phyloP scores from a whole-genome alignment of 2,329 filamentous ascomycete genomes.

The Alternaria sp. region DNA sequence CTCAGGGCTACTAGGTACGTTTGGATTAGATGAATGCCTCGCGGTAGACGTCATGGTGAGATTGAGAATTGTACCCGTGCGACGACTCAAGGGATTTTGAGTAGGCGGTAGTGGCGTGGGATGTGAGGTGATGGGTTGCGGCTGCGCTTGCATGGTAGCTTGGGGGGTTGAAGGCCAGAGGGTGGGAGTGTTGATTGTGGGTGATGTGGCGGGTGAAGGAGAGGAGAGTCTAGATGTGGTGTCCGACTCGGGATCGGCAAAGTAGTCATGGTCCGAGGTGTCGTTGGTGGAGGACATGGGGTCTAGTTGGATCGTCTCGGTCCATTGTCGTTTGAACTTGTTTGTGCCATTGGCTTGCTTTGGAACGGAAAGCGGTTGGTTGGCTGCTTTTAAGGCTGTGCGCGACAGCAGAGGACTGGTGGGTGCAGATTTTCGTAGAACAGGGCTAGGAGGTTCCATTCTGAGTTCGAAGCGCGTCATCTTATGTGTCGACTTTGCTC shows the following conservation, averaged over 20 bases:
- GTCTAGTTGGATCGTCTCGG: constrained; percentile 23
- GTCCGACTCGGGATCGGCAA: constrained; percentile 43
- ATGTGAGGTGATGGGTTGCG: constrained; percentile 35
- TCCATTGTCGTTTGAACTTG: constrained; percentile 7
- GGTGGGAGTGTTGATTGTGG: constrained; percentile 27
- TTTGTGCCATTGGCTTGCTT: constrained; percentile 26
- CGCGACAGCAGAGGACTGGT: constrained; percentile 31
- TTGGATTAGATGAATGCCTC: background rate
- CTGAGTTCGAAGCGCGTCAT: constrained; percentile 30
- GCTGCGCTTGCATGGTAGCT: constrained; percentile 6
- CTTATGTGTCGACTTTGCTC: constrained; percentile 33
- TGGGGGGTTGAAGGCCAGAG: constrained; percentile 40
- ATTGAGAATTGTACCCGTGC: constrained; percentile 31
- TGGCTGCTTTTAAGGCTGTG: constrained; percentile 14
- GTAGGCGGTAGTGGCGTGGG: constrained; percentile 24
- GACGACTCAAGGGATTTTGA: constrained; percentile 16
- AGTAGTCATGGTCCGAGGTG: constrained; percentile 46
- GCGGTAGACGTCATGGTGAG: constrained; percentile 38
- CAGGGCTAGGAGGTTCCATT: constrained; percentile 32
- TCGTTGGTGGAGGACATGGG: constrained; percentile 43
- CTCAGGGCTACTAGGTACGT: constrained; percentile 50
- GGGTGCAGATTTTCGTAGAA: constrained; percentile 26
- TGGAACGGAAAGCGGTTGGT: constrained; percentile 14
- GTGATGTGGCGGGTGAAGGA: constrained; percentile 42
- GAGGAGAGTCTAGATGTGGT: constrained; percentile 45